Percentiles rank a stretch among this genome's conserved stretches.
These are phyloP conservation scores for Yamadazyma nakazawae DNA, from an alignment of 805 yeast species.

Conservation along the genomic window DNA sequence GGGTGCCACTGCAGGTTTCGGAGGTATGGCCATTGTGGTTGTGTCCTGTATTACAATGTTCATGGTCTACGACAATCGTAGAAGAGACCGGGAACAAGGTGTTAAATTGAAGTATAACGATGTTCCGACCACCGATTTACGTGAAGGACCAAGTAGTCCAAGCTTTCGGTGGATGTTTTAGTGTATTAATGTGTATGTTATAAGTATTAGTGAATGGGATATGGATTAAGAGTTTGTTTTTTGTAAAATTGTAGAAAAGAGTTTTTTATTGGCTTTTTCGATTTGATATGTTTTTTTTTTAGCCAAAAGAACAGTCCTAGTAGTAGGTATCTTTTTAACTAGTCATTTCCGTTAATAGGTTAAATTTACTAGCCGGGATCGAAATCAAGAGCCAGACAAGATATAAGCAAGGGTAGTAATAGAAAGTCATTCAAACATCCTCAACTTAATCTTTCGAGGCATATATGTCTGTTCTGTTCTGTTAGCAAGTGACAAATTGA, in stretches of 20 bases:
- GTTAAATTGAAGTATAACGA: slow-evolving; percentile 35
- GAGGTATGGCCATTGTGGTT: slow-evolving; percentile 27
- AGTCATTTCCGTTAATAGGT: no score
- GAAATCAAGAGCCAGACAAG: no score
- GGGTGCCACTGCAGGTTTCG: slow-evolving; percentile 30
- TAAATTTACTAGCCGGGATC: no score
- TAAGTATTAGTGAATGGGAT: neutral
- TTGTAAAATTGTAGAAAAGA: neutral
- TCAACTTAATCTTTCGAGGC: no score
- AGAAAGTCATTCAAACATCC: no score
- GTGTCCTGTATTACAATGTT: slow-evolving; percentile 22
- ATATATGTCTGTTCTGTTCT: no score
- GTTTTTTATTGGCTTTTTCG: neutral
- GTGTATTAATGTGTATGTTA: slow-evolving; percentile 13
- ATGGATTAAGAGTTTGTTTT: neutral
- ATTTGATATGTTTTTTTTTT: no score
- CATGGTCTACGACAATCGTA: slow-evolving; percentile 42
- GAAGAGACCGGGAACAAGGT: slow-evolving; percentile 39
- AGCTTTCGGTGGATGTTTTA: slow-evolving; percentile 47
- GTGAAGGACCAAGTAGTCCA: slow-evolving; percentile 45
- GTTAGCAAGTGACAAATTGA: no score
- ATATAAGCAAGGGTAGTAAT: no score
- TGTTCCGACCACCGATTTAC: slow-evolving; percentile 40
- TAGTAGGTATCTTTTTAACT: no score
- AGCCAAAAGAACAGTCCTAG: no score